phyloP scores from a whole-genome alignment of 306 rosid species.

The Medicago ruthenica region DNA sequence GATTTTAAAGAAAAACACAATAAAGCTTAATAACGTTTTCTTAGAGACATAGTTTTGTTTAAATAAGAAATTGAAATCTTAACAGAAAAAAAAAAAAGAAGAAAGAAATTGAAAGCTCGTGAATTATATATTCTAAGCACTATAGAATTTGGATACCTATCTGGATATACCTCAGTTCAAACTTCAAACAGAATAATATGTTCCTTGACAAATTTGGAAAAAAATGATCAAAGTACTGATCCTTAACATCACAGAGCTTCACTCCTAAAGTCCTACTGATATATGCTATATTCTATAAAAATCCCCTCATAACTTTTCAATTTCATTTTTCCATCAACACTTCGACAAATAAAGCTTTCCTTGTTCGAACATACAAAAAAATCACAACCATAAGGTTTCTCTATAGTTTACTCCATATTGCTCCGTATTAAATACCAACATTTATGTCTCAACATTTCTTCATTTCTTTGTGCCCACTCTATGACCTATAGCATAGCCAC shows the following conservation, averaged over 20 bases:
- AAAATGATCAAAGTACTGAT: neutral
- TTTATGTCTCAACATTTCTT: too few species aligned
- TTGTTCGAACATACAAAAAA: conserved; percentile 5
- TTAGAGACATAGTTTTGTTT: neutral
- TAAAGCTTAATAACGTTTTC: neutral
- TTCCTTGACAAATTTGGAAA: neutral
- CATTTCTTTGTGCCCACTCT: too few species aligned
- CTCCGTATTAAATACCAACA: too few species aligned
- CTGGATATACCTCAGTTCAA: neutral
- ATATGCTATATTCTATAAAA: neutral
- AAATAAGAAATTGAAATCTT: neutral
- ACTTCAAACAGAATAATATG: conserved; percentile 27
- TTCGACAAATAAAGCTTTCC: neutral
- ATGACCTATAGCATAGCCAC: too few species aligned
- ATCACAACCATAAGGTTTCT: neutral
- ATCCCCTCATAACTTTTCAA: neutral
- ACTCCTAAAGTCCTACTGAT: neutral
- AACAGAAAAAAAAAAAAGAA: too few species aligned
- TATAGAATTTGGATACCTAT: neutral
- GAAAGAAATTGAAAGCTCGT: neutral
- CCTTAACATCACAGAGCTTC: conserved; percentile 10
- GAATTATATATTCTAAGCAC: neutral
- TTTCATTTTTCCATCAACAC: conserved; percentile 11
- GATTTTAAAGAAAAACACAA: neutral
- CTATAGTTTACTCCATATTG: neutral